These are phyloP conservation scores for Trametes hirsuta DNA, from an alignment of 1,284 basidiomycete genomes.

Conservation along the genomic window DNA sequence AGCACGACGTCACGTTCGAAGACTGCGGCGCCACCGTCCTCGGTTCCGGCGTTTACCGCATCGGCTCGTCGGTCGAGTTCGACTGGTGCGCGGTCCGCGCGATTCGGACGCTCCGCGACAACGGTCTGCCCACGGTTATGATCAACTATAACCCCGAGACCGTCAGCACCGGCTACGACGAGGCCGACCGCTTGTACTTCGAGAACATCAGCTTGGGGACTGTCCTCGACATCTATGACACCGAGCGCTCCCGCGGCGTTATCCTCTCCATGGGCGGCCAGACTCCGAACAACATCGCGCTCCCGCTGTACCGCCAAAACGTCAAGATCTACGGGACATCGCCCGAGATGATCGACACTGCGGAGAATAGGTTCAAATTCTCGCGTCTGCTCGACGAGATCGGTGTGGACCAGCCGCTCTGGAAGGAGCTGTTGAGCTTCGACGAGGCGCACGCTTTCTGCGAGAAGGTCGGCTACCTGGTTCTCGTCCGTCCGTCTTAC, in stretches of 20 bases:
- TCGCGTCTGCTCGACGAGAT: slow-evolving; percentile 97
- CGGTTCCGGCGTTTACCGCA: slow-evolving; percentile 98
- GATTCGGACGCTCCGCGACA: slow-evolving; percentile 92
- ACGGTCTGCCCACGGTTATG: slow-evolving; percentile 97
- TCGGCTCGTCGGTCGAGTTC: slow-evolving; percentile 98
- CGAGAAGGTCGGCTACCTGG: slow-evolving; percentile 91
- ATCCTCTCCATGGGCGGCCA: slow-evolving; percentile 99
- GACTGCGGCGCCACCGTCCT: slow-evolving; percentile 97
- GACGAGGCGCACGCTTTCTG: slow-evolving; percentile 90
- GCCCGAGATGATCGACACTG: slow-evolving; percentile 99
- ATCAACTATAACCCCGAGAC: slow-evolving; percentile 99
- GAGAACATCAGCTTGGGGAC: slow-evolving; percentile 98
- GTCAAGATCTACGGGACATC: slow-evolving; percentile 99
- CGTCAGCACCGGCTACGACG: slow-evolving; percentile 98
- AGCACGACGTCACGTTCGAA: slow-evolving; percentile 89
- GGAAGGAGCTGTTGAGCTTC: slow-evolving; percentile 96
- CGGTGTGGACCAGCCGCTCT: slow-evolving; percentile 94
- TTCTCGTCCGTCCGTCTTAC: slow-evolving; percentile 96
- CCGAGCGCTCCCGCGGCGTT: slow-evolving; percentile 87
- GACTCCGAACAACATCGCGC: slow-evolving; percentile 97
- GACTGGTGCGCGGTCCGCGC: slow-evolving; percentile 99
- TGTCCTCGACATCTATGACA: slow-evolving; percentile 96
- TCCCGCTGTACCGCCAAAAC: slow-evolving; percentile 92
- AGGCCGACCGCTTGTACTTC: slow-evolving; percentile 97
- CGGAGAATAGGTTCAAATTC: slow-evolving; percentile 99